phyloP scores from a whole-genome alignment of 768 basidiomycete genomes.

The Porpolomopsis calyptriformis region DNA sequence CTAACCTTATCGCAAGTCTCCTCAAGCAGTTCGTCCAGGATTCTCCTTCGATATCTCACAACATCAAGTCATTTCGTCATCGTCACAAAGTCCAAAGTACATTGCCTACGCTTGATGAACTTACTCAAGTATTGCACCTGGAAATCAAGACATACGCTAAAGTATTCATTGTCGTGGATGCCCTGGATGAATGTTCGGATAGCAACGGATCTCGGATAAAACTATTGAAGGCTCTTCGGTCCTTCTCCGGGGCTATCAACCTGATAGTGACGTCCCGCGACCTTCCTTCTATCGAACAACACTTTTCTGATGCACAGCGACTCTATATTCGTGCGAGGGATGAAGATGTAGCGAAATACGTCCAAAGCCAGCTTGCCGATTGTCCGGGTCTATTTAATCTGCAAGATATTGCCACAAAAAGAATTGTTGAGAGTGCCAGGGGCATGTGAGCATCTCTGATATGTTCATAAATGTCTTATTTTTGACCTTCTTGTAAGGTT shows the following conservation, averaged over 20 bases:
- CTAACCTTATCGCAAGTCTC: slow-evolving; percentile 1
- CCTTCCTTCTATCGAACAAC: neutral
- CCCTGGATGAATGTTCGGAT: slow-evolving; percentile 1
- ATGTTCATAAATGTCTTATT: neutral
- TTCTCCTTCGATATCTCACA: neutral
- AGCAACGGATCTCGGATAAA: neutral
- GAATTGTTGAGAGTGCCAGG: neutral
- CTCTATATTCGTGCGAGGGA: neutral
- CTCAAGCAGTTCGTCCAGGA: slow-evolving; percentile 3
- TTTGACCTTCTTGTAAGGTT: slow-evolving; percentile 6
- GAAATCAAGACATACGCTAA: neutral
- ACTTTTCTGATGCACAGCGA: neutral
- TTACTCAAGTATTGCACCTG: neutral
- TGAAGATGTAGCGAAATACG: neutral
- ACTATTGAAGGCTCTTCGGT: neutral
- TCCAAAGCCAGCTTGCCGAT: neutral
- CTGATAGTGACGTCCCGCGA: slow-evolving; percentile 2
- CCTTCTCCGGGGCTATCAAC: neutral
- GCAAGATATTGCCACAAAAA: neutral
- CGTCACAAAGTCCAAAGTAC: neutral
- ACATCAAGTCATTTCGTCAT: neutral
- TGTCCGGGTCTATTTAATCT: neutral
- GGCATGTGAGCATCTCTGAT: slow-evolving; percentile 1
- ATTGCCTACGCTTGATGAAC: slow-evolving; percentile 1
- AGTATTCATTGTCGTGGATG: slow-evolving; percentile 4